phyloP scores from a whole-genome alignment of 352 stramenopile genomes.

The Pythium coloratum region DNA sequence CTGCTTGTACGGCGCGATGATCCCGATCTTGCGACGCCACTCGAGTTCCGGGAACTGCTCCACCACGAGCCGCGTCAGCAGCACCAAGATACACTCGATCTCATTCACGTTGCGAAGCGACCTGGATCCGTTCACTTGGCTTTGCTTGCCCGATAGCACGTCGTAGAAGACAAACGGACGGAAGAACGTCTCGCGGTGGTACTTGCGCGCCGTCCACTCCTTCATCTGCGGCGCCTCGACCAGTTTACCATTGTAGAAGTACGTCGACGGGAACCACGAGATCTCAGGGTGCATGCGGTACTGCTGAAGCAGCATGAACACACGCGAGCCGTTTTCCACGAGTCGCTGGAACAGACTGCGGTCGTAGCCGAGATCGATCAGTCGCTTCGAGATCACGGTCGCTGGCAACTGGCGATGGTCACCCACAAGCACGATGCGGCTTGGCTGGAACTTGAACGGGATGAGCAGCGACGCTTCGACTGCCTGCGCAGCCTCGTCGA shows the following conservation, averaged over 20 bases:
- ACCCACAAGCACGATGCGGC: constrained; percentile 83
- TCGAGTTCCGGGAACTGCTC: constrained; percentile 67
- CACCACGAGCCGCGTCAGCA: constrained; percentile 92
- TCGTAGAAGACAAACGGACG: constrained; percentile 70
- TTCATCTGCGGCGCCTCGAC: constrained; percentile 83
- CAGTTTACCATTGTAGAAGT: constrained; percentile 94
- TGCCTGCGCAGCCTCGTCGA: constrained; percentile 97
- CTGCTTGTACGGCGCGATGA: constrained; percentile 99
- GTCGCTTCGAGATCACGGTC: constrained; percentile 94
- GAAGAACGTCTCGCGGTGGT: constrained; percentile 48
- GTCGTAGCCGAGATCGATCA: constrained; percentile 85
- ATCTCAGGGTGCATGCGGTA: constrained; percentile 98
- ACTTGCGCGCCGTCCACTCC: constrained; percentile 72
- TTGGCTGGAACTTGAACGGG: constrained; percentile 91
- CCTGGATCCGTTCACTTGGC: constrained; percentile 67
- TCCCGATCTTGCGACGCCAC: constrained; percentile 91
- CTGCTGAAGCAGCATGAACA: constrained; percentile 93
- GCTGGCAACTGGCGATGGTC: constrained; percentile 98
- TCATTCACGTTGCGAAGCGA: constrained; percentile 79
- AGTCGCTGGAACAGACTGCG: constrained; percentile 97
- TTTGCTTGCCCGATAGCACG: constrained; percentile 58
- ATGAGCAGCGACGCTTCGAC: constrained; percentile 97
- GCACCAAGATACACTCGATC: constrained; percentile 63
- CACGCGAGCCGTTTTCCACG: constrained; percentile 74
- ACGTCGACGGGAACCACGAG: constrained; percentile 91